Evolutionary conservation across 2,329 filamentous ascomycete genomes (phyloP).

Genomic region (Dryadomyces quercus-mongolicae): DNA sequence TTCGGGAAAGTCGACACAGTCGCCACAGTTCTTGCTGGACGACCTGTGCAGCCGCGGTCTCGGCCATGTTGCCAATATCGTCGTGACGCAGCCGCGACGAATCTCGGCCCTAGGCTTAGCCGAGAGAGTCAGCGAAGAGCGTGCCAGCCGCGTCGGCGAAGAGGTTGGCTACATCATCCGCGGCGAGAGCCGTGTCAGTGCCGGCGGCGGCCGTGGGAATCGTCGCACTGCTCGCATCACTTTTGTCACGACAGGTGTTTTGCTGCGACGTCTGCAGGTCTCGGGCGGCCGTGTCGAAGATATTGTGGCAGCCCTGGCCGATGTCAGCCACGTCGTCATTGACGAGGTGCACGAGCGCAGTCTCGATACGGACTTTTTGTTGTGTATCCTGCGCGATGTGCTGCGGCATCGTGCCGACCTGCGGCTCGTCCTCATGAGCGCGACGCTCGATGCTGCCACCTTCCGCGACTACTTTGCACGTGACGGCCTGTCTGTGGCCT

Average conservation of each 20-base stretch:
- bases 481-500: constrained; percentile 55
- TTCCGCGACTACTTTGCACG: constrained; percentile 76
- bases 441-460: constrained; percentile 77
- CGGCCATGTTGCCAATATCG: constrained; percentile 71
- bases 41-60: constrained; percentile 69
- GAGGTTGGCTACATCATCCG: constrained; percentile 89
- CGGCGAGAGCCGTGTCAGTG: constrained; percentile 73
- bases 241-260: constrained; percentile 90
- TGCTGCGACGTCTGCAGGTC: constrained; percentile 82
- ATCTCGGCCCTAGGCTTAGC: constrained; percentile 91
- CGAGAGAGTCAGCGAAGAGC: constrained; percentile 86
- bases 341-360: constrained; percentile 96
- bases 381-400: constrained; percentile 78
- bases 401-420: constrained; percentile 62
- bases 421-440: constrained; percentile 91
- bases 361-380: constrained; percentile 85
- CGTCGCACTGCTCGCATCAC: constrained; percentile 66
- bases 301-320: constrained; percentile 67
- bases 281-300: constrained; percentile 71
- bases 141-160: constrained; percentile 65
- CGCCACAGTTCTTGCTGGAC: constrained; percentile 89
- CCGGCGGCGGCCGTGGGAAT: constrained; percentile 59
- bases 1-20: constrained; percentile 93
- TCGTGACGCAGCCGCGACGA: constrained; percentile 88
- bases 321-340: constrained; percentile 89